Base-by-base conservation (phyloP, 768 basidiomycete species). In the Rhizopogon sp. region DNA sequence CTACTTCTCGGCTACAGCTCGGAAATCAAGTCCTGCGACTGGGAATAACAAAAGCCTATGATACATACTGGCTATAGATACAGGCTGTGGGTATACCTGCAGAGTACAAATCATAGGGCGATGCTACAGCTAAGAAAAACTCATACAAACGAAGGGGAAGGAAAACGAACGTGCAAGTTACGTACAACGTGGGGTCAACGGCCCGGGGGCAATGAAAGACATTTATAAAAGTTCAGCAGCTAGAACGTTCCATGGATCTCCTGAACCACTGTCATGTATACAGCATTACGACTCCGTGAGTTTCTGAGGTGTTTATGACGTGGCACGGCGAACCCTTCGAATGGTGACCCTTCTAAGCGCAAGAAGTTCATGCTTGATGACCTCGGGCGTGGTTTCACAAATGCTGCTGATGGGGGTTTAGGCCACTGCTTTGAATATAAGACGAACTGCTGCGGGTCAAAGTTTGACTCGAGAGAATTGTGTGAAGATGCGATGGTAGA, bases 191-290 rank as follows among this genome's bases (percentile, higher is more conserved):
- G 11, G 13, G 13, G 46, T 22, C 45, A 13, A 31, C 6, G 45
- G 17, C 31, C 31, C 10, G 33, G 20, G 17, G 31, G 14, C 11
- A 39, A 16, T 14, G 8, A 10, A 41, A 2, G 2, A 40, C 6
- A 14, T 35, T 7, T 20, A 28, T 7, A 35, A 37, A 29, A 28
- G 10, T 29, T 17, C 1, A 9, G 17, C 37, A 53, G 9, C 14
- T 39, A 54, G 52, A 29, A 28, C 13, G 20, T n/a, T 35, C 31
- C 39, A 5, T 54, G 28, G 6, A 69, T 72, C 56, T 79, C 78
- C 52, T 71, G 73, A 29, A 76, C 71, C 40, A 77, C 71, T 1
- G 75, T 74, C 75, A 79, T 75, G 59, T 72, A 72, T 41, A 80
- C 69, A 52, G 69, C 64, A 58, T 76, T 52, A 2, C 55, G 59